Base-by-base conservation (phyloP, 2,329 filamentous ascomycete species). In the Tolypocladium amazonense region DNA sequence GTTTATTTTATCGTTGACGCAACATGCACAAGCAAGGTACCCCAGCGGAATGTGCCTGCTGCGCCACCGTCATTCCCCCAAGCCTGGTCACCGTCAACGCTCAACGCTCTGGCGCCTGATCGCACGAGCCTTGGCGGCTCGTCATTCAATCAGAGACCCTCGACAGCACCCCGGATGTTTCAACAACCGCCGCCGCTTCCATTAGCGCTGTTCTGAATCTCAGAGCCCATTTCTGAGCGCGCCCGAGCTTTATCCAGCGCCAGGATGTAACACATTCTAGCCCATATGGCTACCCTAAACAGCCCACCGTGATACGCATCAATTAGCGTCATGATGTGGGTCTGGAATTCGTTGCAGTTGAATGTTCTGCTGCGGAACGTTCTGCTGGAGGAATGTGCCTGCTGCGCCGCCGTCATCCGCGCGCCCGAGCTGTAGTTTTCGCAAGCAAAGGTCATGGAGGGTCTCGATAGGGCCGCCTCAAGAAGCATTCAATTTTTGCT, bases 401-500 rank as follows among this genome's bases (percentile, higher is more conserved):
- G n/a, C n/a, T n/a, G n/a, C n/a, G n/a, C n/a, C n/a, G n/a, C n/a
- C n/a, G n/a, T n/a, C n/a, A n/a, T n/a, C n/a, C n/a, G n/a, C n/a
- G n/a, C n/a, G n/a, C n/a, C n/a, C n/a, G n/a, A n/a, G n/a, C n/a
- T n/a, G n/a, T n/a, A 37, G 33, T 9, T 2, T 37, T 37, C 35
- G 11, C 1, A 37, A 14, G 35, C 35, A 37, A 37, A 11, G 8
- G 35, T 37, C 39, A 43, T 43, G 20, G 2, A 43, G 8, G 8
- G 39, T 20, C 39, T n/a, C 20, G 6, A 9, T 9, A n/a, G 20
- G 20, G n/a, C n/a, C 30, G 20, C 12, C 25, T 54, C 47, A 56
- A 38, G n/a, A 39, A 3, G 41, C 39, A n/a, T 55, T 61, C 53
- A 67, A 35, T 62, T 69, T 79, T 41, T 71, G 67, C 12, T 62